Conservation (phyloP, 768 basidiomycete species). For the Amanita thiersii region DNA sequence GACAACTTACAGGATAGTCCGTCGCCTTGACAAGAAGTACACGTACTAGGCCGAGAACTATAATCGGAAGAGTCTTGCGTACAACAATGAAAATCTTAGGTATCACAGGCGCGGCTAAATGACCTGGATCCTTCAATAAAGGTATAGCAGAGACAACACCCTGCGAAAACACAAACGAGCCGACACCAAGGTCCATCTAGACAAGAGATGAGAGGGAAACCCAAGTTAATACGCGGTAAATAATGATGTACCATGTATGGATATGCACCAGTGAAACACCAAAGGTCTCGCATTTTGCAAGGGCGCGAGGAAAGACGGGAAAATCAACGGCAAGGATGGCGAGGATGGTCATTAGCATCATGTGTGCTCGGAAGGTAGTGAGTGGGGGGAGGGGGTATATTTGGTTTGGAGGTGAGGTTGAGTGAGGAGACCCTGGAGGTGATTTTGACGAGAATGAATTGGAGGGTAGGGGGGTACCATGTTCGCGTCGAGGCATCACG, state of each 20-base stretch:
- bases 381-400: slow-evolving; percentile 63
- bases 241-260: background rate
- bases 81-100: slow-evolving; percentile 43
- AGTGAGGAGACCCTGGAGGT: slow-evolving; percentile 11
- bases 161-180: slow-evolving; percentile 95
- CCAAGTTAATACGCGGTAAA: slow-evolving; percentile 2
- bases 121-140: slow-evolving; percentile 52
- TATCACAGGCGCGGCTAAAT: slow-evolving; percentile 39
- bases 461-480: slow-evolving; percentile 47
- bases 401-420: slow-evolving; percentile 7
- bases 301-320: slow-evolving; percentile 75
- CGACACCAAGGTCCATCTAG: slow-evolving; percentile 97
- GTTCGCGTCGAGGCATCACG: slow-evolving; percentile 30
- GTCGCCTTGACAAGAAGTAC: slow-evolving; percentile 85
- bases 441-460: slow-evolving; percentile 17
- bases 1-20: slow-evolving; percentile 75
- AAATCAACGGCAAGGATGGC: slow-evolving; percentile 97
- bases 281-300: slow-evolving; percentile 92
- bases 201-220: slow-evolving; percentile 8
- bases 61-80: slow-evolving; percentile 59
- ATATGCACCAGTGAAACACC: slow-evolving; percentile 83
- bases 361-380: slow-evolving; percentile 85
- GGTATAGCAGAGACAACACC: slow-evolving; percentile 88
- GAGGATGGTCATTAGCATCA: slow-evolving; percentile 89
- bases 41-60: slow-evolving; percentile 67